phyloP scores from a whole-genome alignment of 257 asterid species.

The Solanum pennellii region DNA sequence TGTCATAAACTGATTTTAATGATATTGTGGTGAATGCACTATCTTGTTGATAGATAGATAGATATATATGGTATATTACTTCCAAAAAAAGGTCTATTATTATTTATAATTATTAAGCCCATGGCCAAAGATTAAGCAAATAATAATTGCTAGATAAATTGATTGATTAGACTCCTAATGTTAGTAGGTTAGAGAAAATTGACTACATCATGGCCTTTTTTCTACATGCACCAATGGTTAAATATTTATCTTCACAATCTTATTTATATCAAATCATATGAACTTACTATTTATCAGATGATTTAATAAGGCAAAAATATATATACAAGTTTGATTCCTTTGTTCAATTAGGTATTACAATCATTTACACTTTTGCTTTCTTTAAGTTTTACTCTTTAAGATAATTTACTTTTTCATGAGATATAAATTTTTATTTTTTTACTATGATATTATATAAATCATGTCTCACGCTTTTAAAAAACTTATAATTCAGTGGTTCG shows the following conservation, averaged over 20 bases:
- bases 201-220: background rate
- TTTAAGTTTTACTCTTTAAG: too few species aligned
- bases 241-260: background rate
- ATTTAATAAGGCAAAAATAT: background rate
- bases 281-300: background rate
- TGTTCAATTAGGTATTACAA: background rate
- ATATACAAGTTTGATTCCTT: background rate
- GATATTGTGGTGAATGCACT: background rate
- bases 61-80: background rate
- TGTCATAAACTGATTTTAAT: background rate
- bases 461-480: background rate
- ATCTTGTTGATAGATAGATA: background rate
- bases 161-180: background rate
- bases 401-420: background rate
- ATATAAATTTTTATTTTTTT: too few species aligned
- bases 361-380: too few species aligned
- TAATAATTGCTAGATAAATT: background rate
- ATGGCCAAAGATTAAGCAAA: background rate
- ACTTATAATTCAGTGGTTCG: background rate
- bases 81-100: background rate
- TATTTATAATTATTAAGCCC: background rate
- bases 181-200: background rate
- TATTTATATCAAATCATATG: background rate
- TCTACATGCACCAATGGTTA: background rate
- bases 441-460: too few species aligned